Conservation (phyloP, 2,329 filamentous ascomycete species). For the Pleurostoma richardsiae region DNA sequence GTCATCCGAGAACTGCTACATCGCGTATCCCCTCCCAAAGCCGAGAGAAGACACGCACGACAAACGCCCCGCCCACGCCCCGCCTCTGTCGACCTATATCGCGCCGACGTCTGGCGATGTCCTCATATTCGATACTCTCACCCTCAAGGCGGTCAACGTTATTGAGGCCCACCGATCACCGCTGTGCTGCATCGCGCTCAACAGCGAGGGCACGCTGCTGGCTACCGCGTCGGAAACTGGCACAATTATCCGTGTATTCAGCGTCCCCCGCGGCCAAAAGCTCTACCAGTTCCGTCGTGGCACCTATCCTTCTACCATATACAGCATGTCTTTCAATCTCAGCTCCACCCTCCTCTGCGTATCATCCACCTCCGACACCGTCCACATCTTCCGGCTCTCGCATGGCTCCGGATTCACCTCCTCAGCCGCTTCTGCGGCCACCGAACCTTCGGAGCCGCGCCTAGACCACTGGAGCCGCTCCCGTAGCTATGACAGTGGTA, state of each 20-base stretch:
- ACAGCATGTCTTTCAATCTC: conserved; percentile 98
- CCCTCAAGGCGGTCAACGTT: conserved; percentile 89
- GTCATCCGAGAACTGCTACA: conserved; percentile 91
- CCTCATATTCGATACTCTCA: conserved; percentile 84
- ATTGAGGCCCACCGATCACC: conserved; percentile 93
- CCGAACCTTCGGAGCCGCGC: conserved; percentile 28
- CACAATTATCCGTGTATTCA: conserved; percentile 95
- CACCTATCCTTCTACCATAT: conserved; percentile 92
- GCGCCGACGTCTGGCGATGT: conserved; percentile 87
- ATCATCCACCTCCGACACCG: conserved; percentile 91
- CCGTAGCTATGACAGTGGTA: conserved; percentile 49
- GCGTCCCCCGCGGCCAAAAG: conserved; percentile 84
- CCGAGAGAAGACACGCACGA: conserved; percentile 56
- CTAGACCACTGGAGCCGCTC: conserved; percentile 49
- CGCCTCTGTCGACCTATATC: conserved; percentile 72
- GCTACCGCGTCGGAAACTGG: conserved; percentile 96
- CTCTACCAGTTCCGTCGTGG: conserved; percentile 94
- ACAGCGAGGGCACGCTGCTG: conserved; percentile 84
- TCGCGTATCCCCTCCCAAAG: conserved; percentile 86
- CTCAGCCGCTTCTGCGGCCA: conserved; percentile 25
- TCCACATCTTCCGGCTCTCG: conserved; percentile 85
- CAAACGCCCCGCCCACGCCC: conserved; percentile 72
- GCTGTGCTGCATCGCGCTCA: conserved; percentile 83
- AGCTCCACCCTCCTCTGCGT: conserved; percentile 91
- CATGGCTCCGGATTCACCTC: conserved; percentile 34